These are phyloP conservation scores for Bipolaris cookei DNA, from an alignment of 2,329 filamentous ascomycete genomes.

Conservation along the genomic window DNA sequence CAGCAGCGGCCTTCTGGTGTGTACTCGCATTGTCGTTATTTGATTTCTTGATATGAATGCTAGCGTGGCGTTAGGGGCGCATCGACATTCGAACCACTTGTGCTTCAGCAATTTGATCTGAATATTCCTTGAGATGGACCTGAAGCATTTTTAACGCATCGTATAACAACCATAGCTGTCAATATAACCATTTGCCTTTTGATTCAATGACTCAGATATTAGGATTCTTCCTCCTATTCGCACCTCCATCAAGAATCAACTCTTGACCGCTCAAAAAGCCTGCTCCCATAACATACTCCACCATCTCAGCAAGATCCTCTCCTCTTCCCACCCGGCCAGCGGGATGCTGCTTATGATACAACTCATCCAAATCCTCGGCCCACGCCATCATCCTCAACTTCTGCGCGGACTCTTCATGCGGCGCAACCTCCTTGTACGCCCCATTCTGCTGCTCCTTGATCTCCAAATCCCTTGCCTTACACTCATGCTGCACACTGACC, in stretches of 20 bases:
- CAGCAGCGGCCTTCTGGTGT: background rate
- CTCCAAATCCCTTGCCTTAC: constrained; percentile 50
- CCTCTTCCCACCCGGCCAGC: constrained; percentile 58
- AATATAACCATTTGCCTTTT: background rate
- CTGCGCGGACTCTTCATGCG: constrained; percentile 25
- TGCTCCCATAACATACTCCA: constrained; percentile 51
- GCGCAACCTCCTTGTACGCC: constrained; percentile 21
- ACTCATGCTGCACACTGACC: constrained; percentile 57
- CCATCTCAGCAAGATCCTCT: constrained; percentile 54
- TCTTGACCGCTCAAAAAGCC: constrained; percentile 50
- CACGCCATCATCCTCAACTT: constrained; percentile 39
- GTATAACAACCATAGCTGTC: background rate
- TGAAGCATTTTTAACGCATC: background rate
- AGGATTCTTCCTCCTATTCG: constrained; percentile 33
- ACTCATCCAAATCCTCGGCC: constrained; percentile 54
- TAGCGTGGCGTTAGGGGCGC: constrained; percentile 14
- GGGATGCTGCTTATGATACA: constrained; percentile 58
- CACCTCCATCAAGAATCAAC: constrained; percentile 30
- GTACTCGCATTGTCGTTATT: background rate
- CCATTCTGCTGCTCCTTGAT: constrained; percentile 32
- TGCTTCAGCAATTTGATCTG: background rate
- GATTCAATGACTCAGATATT: constrained; percentile 18
- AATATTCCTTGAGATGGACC: background rate
- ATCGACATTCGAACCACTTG: background rate
- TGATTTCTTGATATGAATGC: background rate